Conservation (phyloP, 2,329 filamentous ascomycete genomes). For the Colletotrichum sp. region DNA sequence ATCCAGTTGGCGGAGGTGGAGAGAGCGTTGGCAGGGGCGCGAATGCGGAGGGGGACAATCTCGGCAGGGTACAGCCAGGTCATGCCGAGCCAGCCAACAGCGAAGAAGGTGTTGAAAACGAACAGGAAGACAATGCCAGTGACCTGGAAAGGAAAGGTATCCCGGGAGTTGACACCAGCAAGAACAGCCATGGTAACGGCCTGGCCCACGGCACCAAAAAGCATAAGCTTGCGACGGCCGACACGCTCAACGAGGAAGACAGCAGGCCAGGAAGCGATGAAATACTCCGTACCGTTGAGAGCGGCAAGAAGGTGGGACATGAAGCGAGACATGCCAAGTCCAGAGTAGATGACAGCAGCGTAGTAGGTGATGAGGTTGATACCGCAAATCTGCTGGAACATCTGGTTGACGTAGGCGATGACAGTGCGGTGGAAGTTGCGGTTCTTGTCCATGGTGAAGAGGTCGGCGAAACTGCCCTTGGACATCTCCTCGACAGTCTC, state of each 20-base stretch:
- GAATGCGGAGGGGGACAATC: slow-evolving; percentile 63
- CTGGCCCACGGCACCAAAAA: slow-evolving; percentile 70
- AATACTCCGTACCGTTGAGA: slow-evolving; percentile 52
- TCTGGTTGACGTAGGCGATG: slow-evolving; percentile 61
- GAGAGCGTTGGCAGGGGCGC: slow-evolving; percentile 64
- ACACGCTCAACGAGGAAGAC: slow-evolving; percentile 69
- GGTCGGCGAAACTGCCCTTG: slow-evolving; percentile 57
- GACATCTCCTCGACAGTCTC: slow-evolving; percentile 70
- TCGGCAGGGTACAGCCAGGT: slow-evolving; percentile 68
- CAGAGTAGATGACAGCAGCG: slow-evolving; percentile 30
- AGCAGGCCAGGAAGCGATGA: slow-evolving; percentile 60
- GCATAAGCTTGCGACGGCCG: slow-evolving; percentile 73
- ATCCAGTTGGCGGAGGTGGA: slow-evolving; percentile 63
- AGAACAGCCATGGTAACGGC: slow-evolving; percentile 70
- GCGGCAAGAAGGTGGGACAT: slow-evolving; percentile 65
- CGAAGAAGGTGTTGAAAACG: slow-evolving; percentile 68
- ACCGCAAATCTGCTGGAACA: slow-evolving; percentile 50
- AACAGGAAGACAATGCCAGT: slow-evolving; percentile 57
- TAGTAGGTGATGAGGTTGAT: slow-evolving; percentile 35
- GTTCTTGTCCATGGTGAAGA: slow-evolving; percentile 63
- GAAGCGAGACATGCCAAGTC: slow-evolving; percentile 56
- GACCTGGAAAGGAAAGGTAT: slow-evolving; percentile 28
- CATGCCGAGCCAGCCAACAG: slow-evolving; percentile 63
- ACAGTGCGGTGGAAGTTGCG: slow-evolving; percentile 60
- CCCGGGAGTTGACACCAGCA: slow-evolving; percentile 44